Base-by-base conservation (phyloP, 2,329 filamentous ascomycete genomes). In the Penicillium sp. region DNA sequence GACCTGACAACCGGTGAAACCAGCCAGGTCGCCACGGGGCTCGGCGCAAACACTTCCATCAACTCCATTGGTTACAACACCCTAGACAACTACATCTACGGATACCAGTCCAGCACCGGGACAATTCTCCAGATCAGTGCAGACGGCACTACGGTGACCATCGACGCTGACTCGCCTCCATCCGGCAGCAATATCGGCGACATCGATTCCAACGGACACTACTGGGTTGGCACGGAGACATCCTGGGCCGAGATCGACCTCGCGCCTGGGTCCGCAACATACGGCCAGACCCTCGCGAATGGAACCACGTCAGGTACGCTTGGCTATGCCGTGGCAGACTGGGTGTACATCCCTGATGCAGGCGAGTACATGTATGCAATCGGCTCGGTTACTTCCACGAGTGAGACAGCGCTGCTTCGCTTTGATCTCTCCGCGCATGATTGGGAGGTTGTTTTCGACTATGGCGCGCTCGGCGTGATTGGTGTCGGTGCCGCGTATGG, bases 401-500 rank as follows among this genome's bases (percentile, higher is more conserved):
- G 7, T 6, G 26, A 50, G 12, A 30, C 43, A 5, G 28, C 20
- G 7, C n/a, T 55, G 12, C 52, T 55, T 16, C 52, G 45, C 5
- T 55, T 55, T n/a, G 23, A 23, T 38, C 18, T 55, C 11, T 26
- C 28, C 12, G 18, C 43, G 7, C 21, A 55, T 30, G 6, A 35
- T 12, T 54, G 52, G 52, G 28, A 54, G 23, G 24, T 21, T 9
- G 45, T 48, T 9, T 3, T 23, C 33, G 24, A 55, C 23, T 55
- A 48, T 30, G 45, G 52, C 16, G n/a, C 16, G 12, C 43, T 55
- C 23, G 52, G 52, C 6, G 43, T 40, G 20, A 14, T 28, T 20
- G 21, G 20, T n/a, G 42, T 38, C 3, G 52, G 52, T 18, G 52
- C 45, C 9, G 5, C 26, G n/a, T 55, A 55, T 55, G 52, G 52